phyloP scores from a whole-genome alignment of 2,329 filamentous ascomycete species.

The Sarocladium strictum region DNA sequence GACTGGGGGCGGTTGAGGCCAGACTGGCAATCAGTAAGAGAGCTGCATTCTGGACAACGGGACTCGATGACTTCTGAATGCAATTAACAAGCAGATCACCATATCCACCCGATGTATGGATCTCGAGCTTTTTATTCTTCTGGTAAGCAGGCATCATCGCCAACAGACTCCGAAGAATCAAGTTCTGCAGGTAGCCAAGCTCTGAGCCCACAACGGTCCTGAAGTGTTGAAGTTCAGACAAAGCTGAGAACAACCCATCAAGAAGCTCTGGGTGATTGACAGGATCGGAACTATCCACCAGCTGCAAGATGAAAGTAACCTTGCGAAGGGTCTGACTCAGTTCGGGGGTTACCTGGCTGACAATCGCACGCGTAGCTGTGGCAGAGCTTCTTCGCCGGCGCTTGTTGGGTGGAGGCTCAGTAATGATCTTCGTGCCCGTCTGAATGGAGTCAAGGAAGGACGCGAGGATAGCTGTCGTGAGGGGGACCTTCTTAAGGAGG shows the following conservation, averaged over 20 bases:
- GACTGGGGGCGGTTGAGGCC: slow-evolving; percentile 79
- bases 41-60: slow-evolving; percentile 88
- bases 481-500: slow-evolving; percentile 64
- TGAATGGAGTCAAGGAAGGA: slow-evolving; percentile 70
- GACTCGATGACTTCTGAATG: slow-evolving; percentile 84
- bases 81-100: slow-evolving; percentile 91
- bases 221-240: slow-evolving; percentile 84
- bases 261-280: slow-evolving; percentile 71
- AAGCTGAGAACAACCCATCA: slow-evolving; percentile 70
- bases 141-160: slow-evolving; percentile 78
- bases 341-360: slow-evolving; percentile 57
- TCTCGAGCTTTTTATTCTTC: slow-evolving; percentile 50
- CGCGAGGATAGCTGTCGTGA: slow-evolving; percentile 66
- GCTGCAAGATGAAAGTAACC: slow-evolving; percentile 80
- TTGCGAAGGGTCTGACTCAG: slow-evolving; percentile 64
- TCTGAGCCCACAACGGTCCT: slow-evolving; percentile 77
- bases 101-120: slow-evolving; percentile 75
- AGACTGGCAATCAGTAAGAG: slow-evolving; percentile 82
- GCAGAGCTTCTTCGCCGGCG: slow-evolving; percentile 71
- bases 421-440: slow-evolving; percentile 65
- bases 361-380: slow-evolving; percentile 55
- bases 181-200: slow-evolving; percentile 81
- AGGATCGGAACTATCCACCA: slow-evolving; percentile 76
- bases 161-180: slow-evolving; percentile 75
- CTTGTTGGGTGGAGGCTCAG: slow-evolving; percentile 69